phyloP scores from a whole-genome alignment of 768 basidiomycete species.

The Leucosporidium yakuticum region DNA sequence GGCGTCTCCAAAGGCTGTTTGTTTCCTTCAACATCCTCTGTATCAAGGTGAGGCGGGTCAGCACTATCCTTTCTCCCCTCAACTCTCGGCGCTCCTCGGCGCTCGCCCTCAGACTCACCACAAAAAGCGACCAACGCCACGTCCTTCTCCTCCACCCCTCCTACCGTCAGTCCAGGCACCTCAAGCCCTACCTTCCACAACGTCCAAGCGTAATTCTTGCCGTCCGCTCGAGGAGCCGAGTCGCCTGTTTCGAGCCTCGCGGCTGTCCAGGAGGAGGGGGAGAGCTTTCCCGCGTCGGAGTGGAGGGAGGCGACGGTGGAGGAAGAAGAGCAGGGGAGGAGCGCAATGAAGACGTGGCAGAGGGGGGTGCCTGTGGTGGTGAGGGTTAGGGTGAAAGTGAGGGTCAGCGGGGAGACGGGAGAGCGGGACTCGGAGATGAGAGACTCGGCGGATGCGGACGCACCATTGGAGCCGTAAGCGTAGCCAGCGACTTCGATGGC shows the following conservation, averaged over 20 bases:
- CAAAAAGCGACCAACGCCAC: slow-evolving; percentile 20
- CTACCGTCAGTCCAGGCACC: not conserved
- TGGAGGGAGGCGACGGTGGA: not conserved
- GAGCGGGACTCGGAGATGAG: too few species aligned
- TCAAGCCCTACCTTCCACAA: not conserved
- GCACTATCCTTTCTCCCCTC: too few species aligned
- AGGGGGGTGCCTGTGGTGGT: slow-evolving; percentile 14
- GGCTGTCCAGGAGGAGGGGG: not conserved
- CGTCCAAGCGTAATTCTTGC: slow-evolving; percentile 24
- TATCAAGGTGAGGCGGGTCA: not conserved
- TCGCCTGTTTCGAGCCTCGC: slow-evolving; percentile 3
- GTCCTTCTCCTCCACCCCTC: not conserved
- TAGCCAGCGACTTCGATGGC: slow-evolving; percentile 12
- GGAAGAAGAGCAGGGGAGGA: slow-evolving; percentile 7
- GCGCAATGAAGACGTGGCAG: slow-evolving; percentile 7
- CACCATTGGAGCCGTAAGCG: slow-evolving; percentile 15
- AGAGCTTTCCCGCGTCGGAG: not conserved
- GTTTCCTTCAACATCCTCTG: slow-evolving; percentile 20
- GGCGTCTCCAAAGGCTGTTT: slow-evolving; percentile 20
- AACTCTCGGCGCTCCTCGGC: not conserved
- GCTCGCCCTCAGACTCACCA: not conserved
- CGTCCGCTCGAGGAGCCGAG: not conserved
- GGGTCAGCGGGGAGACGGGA: not conserved
- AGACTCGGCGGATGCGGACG: too few species aligned
- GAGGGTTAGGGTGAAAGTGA: too few species aligned